Conservation (phyloP, 179 eudicot species). For the Patellifolia procumbens region DNA sequence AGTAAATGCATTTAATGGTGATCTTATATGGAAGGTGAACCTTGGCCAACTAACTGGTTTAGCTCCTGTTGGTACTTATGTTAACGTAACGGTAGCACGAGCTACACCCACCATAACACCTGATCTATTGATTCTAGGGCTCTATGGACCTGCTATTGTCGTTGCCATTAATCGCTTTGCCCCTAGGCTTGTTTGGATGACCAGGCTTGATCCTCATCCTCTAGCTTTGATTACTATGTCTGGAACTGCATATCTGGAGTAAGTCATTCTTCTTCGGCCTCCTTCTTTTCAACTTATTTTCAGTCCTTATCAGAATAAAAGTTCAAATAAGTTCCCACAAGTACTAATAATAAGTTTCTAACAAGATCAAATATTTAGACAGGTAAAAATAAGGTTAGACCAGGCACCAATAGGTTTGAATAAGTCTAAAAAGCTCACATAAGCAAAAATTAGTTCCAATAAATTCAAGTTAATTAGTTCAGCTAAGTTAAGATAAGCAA, state of each 20-base stretch:
- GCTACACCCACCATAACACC: slow-evolving; percentile 32
- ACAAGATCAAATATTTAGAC: too few species aligned
- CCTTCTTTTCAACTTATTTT: too few species aligned
- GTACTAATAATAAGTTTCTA: too few species aligned
- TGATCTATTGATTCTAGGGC: slow-evolving; percentile 33
- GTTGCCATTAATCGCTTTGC: slow-evolving; percentile 27
- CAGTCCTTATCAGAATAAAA: too few species aligned
- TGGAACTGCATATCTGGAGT: slow-evolving; percentile 33
- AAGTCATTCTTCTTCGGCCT: background rate
- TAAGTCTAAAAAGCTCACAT: too few species aligned
- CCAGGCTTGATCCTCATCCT: slow-evolving; percentile 32
- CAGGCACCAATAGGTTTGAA: too few species aligned
- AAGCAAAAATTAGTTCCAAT: too few species aligned
- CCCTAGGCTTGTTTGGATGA: slow-evolving; percentile 39
- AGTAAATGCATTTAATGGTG: slow-evolving; percentile 30
- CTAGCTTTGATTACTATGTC: slow-evolving; percentile 34
- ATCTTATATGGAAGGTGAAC: slow-evolving; percentile 36
- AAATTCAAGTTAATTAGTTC: too few species aligned
- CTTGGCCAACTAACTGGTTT: slow-evolving; percentile 35
- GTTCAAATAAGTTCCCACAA: too few species aligned
- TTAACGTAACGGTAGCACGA: slow-evolving; percentile 31
- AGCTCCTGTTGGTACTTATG: slow-evolving; percentile 17
- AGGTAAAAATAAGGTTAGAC: too few species aligned
- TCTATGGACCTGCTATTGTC: slow-evolving; percentile 41
- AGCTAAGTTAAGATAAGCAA: too few species aligned